phyloP scores from a whole-genome alignment of 2,329 filamentous ascomycete genomes.

The Talaromyces albobiverticillius region DNA sequence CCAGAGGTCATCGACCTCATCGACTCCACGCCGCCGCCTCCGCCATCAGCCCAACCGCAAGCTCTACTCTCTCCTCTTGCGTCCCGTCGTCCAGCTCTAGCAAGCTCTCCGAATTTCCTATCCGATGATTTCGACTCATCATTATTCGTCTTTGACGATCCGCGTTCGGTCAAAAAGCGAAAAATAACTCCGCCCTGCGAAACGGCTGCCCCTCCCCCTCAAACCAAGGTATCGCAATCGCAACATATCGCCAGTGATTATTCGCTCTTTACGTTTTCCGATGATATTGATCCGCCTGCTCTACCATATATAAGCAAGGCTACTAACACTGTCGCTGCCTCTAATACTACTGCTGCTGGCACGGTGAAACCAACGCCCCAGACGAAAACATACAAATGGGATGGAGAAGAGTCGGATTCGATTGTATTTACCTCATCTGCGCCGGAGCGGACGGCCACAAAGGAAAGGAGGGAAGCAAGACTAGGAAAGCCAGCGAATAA shows the following conservation, averaged over 20 bases:
- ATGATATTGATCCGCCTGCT: conserved; percentile 11
- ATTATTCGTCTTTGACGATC: conserved; percentile 15
- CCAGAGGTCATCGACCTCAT: conserved; percentile 39
- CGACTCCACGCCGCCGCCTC: conserved; percentile 31
- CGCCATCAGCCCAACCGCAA: conserved; percentile 16
- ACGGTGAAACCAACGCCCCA: neutral
- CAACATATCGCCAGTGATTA: conserved; percentile 3
- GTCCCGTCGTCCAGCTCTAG: conserved; percentile 5
- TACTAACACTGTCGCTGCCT: neutral
- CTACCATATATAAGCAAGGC: neutral
- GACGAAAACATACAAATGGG: conserved; percentile 16
- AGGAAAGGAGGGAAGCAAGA: neutral
- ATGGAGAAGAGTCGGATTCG: conserved; percentile 35
- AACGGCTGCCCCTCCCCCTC: neutral
- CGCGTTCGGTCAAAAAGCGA: conserved; percentile 10
- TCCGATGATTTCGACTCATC: conserved; percentile 16
- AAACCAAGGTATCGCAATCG: neutral
- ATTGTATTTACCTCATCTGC: conserved; percentile 44
- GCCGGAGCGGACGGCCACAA: conserved; percentile 20
- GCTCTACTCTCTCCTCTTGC: neutral
- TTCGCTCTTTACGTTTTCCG: conserved; percentile 14
- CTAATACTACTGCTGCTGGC: neutral
- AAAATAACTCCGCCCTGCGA: conserved; percentile 8
- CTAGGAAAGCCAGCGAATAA: neutral
- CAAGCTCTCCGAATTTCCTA: conserved; percentile 13